Evolutionary conservation across 176 grass and related monocot species (phyloP), one percentile per base, ranked within the genome.

Genomic region (Coix lacrymajobi): DNA sequence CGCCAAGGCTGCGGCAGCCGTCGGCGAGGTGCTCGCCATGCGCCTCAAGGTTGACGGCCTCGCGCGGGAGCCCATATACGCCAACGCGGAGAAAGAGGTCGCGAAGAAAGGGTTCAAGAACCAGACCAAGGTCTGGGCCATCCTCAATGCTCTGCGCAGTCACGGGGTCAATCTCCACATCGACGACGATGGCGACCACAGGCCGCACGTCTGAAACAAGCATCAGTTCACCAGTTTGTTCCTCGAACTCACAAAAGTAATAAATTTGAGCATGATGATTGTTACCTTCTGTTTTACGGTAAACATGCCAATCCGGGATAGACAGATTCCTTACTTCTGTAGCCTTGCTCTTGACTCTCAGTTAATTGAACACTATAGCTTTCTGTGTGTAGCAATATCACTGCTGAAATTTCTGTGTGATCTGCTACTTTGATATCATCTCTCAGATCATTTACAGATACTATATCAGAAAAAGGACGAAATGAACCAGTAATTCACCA

Each of bases 81-180:
- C 90, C 11, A 62, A 51, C 62, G 84, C 92, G 30, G 15, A 81
- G 43, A 98, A 93, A 82, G 96, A 98, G 90, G 61, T 95, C 36
- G 87, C 87, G 87, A 95, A 95, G 79, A 97, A 98, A 86, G 92
- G 92, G 17, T 90, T 98, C 81, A 93, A 91, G 92, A 98, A 86
- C 52, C 86, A 82, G 66, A 86, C 86, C 79, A 95, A 95, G 88
- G 92, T 98, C 13, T 93, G 88, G 90, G 90, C 92, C 58, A 69
- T 98, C 75, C 81, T 98, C 66, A 88, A 95, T 61, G 92, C 90
- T 4, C 85, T 98, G 29, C 84, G 86, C 12, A 52, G 43, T 19
- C 85, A 88, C 38, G 90, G 90, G 4, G 85, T 98, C 29, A 91
- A 98, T 79, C 90, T 94, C 28, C 75, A 38, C 20, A 40, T 97